Evolutionary conservation across 2,329 filamentous ascomycete species (phyloP).

Genomic region (Colletotrichum musicola): DNA sequence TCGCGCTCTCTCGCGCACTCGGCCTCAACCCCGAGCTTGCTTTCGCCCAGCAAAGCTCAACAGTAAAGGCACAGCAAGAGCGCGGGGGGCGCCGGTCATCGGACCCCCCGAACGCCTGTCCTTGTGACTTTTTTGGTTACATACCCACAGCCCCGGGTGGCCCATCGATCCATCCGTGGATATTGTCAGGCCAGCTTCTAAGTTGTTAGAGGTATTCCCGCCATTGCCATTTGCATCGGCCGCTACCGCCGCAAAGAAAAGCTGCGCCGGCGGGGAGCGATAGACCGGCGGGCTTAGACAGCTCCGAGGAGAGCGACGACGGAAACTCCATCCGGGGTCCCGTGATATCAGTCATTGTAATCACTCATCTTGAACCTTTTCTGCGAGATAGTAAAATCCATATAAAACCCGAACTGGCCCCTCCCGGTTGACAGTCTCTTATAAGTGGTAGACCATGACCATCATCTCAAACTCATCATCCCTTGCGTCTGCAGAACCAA

Average conservation of each 20-base stretch:
- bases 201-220: background rate
- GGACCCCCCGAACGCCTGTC: constrained; percentile 28
- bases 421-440: background rate
- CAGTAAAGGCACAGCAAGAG: background rate
- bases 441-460: background rate
- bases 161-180: constrained; percentile 24
- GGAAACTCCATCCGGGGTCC: constrained; percentile 14
- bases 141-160: constrained; percentile 9
- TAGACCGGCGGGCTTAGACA: background rate
- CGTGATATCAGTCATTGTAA: constrained; percentile 24
- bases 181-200: constrained; percentile 25
- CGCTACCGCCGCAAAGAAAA: no score
- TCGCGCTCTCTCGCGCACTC: constrained; percentile 57
- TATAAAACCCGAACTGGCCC: background rate
- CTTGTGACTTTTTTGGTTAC: background rate
- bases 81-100: constrained; percentile 31
- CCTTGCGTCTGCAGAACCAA: background rate
- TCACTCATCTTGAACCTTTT: constrained; percentile 6
- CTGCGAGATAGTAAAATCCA: background rate
- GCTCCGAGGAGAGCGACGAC: constrained; percentile 13
- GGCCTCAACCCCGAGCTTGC: constrained; percentile 74
- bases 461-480: background rate
- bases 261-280: background rate
- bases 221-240: no score
- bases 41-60: no score